Evolutionary conservation across 2,329 filamentous ascomycete species (phyloP).

Genomic region (Pseudonectria foliicola): DNA sequence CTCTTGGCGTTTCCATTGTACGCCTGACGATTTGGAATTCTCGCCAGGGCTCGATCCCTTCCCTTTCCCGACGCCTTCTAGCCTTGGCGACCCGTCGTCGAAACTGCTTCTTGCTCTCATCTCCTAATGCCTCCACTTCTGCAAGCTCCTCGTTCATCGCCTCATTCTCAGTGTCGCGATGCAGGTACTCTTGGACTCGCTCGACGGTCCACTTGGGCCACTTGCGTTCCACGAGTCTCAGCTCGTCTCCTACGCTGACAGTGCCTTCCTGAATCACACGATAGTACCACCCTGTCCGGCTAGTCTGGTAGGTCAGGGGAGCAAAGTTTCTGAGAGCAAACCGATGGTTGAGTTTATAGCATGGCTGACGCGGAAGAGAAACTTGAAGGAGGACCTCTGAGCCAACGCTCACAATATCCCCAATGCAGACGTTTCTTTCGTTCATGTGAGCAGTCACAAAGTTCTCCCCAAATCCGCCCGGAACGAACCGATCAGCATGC

Average conservation of each 20-base stretch:
- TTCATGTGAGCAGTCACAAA: slow-evolving; percentile 51
- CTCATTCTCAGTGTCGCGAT: slow-evolving; percentile 43
- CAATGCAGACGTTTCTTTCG: slow-evolving; percentile 59
- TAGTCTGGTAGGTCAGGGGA: slow-evolving; percentile 45
- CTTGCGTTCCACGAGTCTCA: slow-evolving; percentile 46
- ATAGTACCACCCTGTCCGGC: slow-evolving; percentile 61
- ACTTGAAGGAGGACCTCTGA: slow-evolving; percentile 48
- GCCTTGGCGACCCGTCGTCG: slow-evolving; percentile 43
- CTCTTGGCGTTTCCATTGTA: slow-evolving; percentile 40
- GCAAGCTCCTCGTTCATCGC: slow-evolving; percentile 47
- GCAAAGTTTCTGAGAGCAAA: slow-evolving; percentile 58
- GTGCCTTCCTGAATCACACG: slow-evolving; percentile 49
- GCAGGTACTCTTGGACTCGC: slow-evolving; percentile 55
- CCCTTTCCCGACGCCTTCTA: slow-evolving; percentile 18
- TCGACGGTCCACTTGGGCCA: slow-evolving; percentile 57
- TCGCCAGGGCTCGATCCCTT: slow-evolving; percentile 33
- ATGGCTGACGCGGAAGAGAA: slow-evolving; percentile 55
- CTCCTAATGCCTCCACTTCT: slow-evolving; percentile 42
- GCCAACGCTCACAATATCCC: slow-evolving; percentile 50
- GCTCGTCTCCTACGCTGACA: slow-evolving; percentile 49
- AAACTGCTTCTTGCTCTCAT: slow-evolving; percentile 43
- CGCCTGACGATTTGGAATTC: slow-evolving; percentile 43
- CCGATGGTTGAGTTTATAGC: slow-evolving; percentile 63
- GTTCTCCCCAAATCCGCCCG: slow-evolving; percentile 60
- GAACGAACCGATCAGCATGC: slow-evolving; percentile 42